Evolutionary conservation across 2,329 filamentous ascomycete species (phyloP), one percentile per base, ranked within the genome.

Genomic region (Hypoxylon sp.): DNA sequence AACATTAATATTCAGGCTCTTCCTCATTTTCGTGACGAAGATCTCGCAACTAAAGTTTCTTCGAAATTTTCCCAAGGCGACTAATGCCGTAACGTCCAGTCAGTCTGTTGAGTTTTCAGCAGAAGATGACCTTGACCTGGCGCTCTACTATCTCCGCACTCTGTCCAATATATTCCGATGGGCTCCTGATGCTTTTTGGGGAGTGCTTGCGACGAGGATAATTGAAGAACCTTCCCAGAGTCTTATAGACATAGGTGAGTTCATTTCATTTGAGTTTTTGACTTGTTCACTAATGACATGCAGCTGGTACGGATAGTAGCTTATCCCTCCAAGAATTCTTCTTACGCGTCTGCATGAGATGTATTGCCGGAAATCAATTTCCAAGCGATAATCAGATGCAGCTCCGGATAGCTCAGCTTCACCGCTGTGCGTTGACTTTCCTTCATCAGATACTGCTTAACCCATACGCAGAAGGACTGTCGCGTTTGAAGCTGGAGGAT

Each of bases 81-180:
- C 69, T 26, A 77, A 73, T 47, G 63, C 75, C n/a, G 67, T 71
- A 17, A 54, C 72, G 5, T 67, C 75, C 51, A 75, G 71, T 65
- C 72, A 71, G 19, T 78, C 75, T 33, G 74, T 76, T 35, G 76
- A 72, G 5, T 84, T 88, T 65, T 81, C 80, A 2, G 82, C 84
- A 48, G 85, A 89, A 5, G 89, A 94, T 69, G 92, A 97, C 71
- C 84, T 94, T 6, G 91, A 92, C 68, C 86, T 94, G 63, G 93
- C 90, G 67, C 82, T 93, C 2, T 97, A 97, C 78, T 91, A 95
- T 74, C 81, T 98, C 19, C 88, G 88, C 56, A 91, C 92, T 1
- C 79, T 97, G 1, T 90, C 90, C 4, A 92, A 93, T 71, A 86
- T 97, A 26, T 81, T 97, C 14, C 85, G 87, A 26, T 90, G 88